These are phyloP conservation scores for Polygonum maritimum DNA, from an alignment of 148 eudicot genomes.

Conservation along the genomic window DNA sequence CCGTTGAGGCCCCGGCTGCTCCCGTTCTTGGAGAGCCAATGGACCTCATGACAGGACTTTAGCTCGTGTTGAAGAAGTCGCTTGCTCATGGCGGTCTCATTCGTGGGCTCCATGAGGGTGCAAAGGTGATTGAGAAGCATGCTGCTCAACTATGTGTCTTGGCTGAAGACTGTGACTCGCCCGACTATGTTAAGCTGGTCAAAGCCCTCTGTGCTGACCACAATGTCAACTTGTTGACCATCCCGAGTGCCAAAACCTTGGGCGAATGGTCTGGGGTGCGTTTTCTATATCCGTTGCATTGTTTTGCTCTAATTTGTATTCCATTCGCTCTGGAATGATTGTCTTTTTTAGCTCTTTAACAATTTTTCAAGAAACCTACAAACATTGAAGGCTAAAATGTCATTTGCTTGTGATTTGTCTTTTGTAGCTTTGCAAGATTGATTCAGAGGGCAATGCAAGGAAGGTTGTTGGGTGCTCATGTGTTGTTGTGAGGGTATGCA, in stretches of 20 bases:
- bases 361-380: no score
- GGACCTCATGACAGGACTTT: constrained; percentile 32
- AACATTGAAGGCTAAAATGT: no score
- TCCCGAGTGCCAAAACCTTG: constrained; percentile 33
- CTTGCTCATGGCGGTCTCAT: constrained; percentile 27
- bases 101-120: constrained; percentile 36
- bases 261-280: constrained; percentile 41
- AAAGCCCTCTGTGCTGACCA: constrained; percentile 36
- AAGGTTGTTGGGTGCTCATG: constrained; percentile 16
- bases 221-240: constrained; percentile 31
- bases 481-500: constrained; percentile 22
- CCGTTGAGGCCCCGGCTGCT: constrained; percentile 3
- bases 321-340: no score
- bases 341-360: no score
- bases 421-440: constrained; percentile 7
- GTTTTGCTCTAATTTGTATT: no score
- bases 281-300: neutral
- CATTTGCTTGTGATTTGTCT: neutral
- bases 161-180: constrained; percentile 41
- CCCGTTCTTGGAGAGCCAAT: constrained; percentile 34
- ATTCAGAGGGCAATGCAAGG: constrained; percentile 8
- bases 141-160: constrained; percentile 37
- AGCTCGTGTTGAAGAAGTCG: constrained; percentile 34
- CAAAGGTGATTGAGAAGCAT: constrained; percentile 36
- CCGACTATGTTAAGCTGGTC: constrained; percentile 32